Evolutionary conservation across 208 protist genomes (phyloP), one percentile per base, ranked within the genome.

Genomic region (Porcisia hertigi): DNA sequence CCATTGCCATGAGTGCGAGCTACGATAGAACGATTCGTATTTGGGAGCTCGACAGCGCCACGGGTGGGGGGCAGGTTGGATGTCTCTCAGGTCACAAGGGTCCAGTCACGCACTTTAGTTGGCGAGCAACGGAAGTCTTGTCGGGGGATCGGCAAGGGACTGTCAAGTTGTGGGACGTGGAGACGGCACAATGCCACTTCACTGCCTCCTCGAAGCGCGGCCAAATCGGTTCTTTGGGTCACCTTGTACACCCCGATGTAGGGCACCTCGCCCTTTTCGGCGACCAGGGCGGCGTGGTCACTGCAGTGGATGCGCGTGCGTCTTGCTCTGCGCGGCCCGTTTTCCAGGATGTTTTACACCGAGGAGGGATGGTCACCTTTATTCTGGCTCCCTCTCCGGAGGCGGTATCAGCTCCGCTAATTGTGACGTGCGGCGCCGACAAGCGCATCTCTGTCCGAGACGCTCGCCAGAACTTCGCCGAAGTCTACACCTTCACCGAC

Each of bases 21-120:
- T 97, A 97, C 76, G 94, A 97, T 76, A 86, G 90, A 18, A 95
- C 92, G 9, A 64, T 97, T 20, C 89, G 90, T 9, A 43, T 96
- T 0, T 97, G 92, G 90, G 89, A 96, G 47, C 90, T 86, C 47
- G 62, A 60, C 73, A 82, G 67, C 7, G 69, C 60, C 20, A 70
- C 66, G 34, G 66, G 75, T 16, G 88, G 88, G 6, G 73, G 81
- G 1, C 85, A 87, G 69, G 45, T 93, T 18, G 84, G 80, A n/a
- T 84, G 83, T 45, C 82, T 97, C 3, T 71, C 88, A 9, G 92
- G 92, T 1, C 94, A 97, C 78, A 90, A 91, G 64, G 85, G 77
- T 0, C 84, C 94, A 4, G 92, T 97, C 2, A 93, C 88, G 75
- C 86, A 91, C 76, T 96, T 97, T 71, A 77, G 81, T 39, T 97